phyloP scores from a whole-genome alignment of 805 yeast species.

The Barnettozyma sp. region DNA sequence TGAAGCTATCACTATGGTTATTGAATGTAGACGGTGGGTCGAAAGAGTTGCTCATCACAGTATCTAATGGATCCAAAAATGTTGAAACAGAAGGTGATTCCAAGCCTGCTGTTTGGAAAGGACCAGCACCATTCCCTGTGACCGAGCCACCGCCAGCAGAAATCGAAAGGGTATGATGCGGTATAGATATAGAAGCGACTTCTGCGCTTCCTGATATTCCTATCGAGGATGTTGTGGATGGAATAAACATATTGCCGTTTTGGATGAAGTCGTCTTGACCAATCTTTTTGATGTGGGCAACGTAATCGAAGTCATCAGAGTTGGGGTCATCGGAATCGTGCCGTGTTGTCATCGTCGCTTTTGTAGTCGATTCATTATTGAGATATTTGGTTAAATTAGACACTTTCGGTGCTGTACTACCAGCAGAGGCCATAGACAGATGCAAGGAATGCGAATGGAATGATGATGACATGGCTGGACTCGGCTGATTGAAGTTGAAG shows the following conservation, averaged over 20 bases:
- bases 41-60: slow-evolving; percentile 19
- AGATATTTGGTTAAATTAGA: slow-evolving; percentile 24
- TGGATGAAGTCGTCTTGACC: slow-evolving; percentile 33
- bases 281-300: slow-evolving; percentile 54
- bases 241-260: neutral
- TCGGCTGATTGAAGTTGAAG: slow-evolving; percentile 16
- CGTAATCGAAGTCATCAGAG: slow-evolving; percentile 54
- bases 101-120: too few relatives aligned
- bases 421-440: slow-evolving; percentile 3
- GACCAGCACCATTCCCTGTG: too few relatives aligned
- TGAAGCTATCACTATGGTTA: slow-evolving; percentile 15
- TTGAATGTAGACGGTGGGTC: slow-evolving; percentile 25
- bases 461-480: slow-evolving; percentile 2
- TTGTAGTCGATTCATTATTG: slow-evolving; percentile 9
- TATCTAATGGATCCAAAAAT: too few relatives aligned
- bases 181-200: slow-evolving; percentile 1
- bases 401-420: slow-evolving; percentile 10
- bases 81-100: too few relatives aligned
- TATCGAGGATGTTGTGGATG: neutral
- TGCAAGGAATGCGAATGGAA: too few relatives aligned
- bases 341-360: too few relatives aligned
- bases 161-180: slow-evolving; percentile 1
- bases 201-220: too few relatives aligned
- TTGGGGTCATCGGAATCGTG: too few relatives aligned
- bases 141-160: too few relatives aligned